Evolutionary conservation across 108 stramenopile species (phyloP), one percentile per base, ranked within the genome.

Genomic region (Seminavis robusta): DNA sequence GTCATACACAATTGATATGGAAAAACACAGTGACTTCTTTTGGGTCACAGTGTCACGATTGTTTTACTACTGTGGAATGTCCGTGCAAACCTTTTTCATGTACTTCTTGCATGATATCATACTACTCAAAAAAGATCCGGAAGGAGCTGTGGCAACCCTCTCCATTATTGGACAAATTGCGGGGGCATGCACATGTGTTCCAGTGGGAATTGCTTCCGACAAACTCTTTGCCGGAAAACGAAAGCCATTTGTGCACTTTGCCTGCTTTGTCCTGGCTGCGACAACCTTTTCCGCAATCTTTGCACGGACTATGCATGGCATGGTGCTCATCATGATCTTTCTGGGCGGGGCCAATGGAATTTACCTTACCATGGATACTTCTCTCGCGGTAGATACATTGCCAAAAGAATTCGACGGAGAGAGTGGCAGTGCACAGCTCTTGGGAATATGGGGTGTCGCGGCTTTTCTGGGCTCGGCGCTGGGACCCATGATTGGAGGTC

Each of bases 371-470:
- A 81, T 86, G 84, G 84, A 86, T 49, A 85, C 79, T 21, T 63
- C 59, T 46, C 54, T 82, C 45, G 81, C 81, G 0, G 73, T 82
- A 17, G 81, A 82, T 60, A 75, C 81, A 1, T 53, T 82, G 10
- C 69, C 65, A 10, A 59, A 39, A 13, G 30, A 52, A 11, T 4
- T 24, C 15, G 58, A 61, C 27, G 63, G 63, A 24, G 48, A 65
- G 5, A 50, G 56, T 29, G 72, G 69, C 1, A 54, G 62, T 48
- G 83, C 83, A 28, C 79, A 77, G 30, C 47, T 81, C 21, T 47
- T 86, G 10, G 84, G 84, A 38, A 49, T 86, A 30, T 86, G 84
- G 84, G 83, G 83, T 39, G 77, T 86, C 11, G 79, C 75, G 2
- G 74, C 67, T 17, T 79, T 81, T 52, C 26, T 81, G 9, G 84